Base-by-base conservation (phyloP, 2,329 filamentous ascomycete genomes). In the Paecilomyces fulvus region DNA sequence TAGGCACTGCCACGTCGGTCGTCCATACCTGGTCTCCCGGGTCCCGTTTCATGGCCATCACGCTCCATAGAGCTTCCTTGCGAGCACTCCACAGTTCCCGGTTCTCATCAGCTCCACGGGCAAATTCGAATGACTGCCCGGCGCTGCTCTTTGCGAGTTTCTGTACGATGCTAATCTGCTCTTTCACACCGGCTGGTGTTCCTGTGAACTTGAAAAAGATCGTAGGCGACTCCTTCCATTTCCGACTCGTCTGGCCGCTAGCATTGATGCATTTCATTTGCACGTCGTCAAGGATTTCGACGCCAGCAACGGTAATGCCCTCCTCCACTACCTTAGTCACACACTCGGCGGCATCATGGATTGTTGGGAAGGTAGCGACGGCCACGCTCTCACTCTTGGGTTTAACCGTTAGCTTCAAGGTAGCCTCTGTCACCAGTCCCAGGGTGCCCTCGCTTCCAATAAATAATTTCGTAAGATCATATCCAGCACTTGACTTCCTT, bases 381-480 rank as follows among this genome's bases (percentile, higher is more conserved):
- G 91, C 92, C 2, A 96, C 92, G 59, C 83, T 90, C 52, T 88
- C 88, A 59, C 85, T 87, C 62, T 87, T 84, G 0, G 92, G 91
- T 69, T 86, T 87, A 23, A 90, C 87, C 0, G 89, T 90, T 48
- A 96, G 79, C 75, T 95, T 95, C 63, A 96, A 79, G 2, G 87
- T 92, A 3, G 91, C 92, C 76, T 96, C 92, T 0, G 92, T 96
- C 43, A 96, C 89, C 11, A 96, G 82, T 8, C 92, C 92, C 1
- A 96, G 83, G 0, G 92, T 96, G 51, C 92, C 92, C 76, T 96
- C 92, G 64, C 87, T 91, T 50, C 92, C 92, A 71, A 96, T 88
- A 73, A 96, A 94, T 58, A 95, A 82, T 66, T 87, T 87, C 1
- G 90, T 96, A 53, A 96, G 81, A 70, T 96, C 91, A 74, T 96